Conservation (phyloP, 345 rosid genomes). For the Psidium friedrichsthalianum region DNA sequence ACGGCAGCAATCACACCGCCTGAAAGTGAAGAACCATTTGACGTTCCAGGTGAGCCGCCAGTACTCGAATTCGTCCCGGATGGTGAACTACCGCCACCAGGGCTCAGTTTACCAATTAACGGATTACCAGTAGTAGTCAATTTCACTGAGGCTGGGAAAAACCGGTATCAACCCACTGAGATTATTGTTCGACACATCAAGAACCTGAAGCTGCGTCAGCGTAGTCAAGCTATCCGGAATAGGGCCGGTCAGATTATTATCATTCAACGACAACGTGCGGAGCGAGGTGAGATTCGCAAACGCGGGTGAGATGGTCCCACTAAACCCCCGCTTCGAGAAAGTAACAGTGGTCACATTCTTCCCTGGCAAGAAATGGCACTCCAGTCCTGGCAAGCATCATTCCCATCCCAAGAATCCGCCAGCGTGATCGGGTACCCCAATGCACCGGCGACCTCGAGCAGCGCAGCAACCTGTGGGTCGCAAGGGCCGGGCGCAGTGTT, state of each 20-base stretch:
- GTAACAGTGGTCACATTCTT: conserved; percentile 27
- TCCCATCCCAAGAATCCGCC: conserved; percentile 63
- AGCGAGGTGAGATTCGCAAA: conserved; percentile 43
- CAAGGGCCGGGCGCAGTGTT: conserved; percentile 18
- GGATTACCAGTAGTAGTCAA: conserved; percentile 36
- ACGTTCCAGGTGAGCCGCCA: conserved; percentile 11
- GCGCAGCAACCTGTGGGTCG: conserved; percentile 38
- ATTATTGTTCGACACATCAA: conserved; percentile 73
- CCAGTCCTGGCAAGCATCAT: conserved; percentile 56
- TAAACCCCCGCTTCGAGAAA: conserved; percentile 33
- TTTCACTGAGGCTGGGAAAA: conserved; percentile 34
- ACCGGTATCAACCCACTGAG: conserved; percentile 38
- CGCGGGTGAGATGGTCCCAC: conserved; percentile 54
- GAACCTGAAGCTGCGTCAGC: conserved; percentile 25
- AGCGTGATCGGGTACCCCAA: conserved; percentile 52
- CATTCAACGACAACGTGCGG: conserved; percentile 36
- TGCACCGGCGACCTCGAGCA: conserved; percentile 55
- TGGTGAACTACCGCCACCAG: conserved; percentile 10
- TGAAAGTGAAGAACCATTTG: conserved; percentile 12
- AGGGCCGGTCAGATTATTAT: conserved; percentile 46
- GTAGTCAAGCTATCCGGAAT: conserved; percentile 51
- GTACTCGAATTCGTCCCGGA: conserved; percentile 1
- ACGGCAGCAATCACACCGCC: conserved; percentile 34
- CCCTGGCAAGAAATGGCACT: conserved; percentile 40
- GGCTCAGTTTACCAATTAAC: conserved; percentile 19